Percentiles rank a stretch among this genome's conserved stretches.
Evolutionary conservation across 441 rosid species (phyloP).

Genomic region (Populus hybrid): DNA sequence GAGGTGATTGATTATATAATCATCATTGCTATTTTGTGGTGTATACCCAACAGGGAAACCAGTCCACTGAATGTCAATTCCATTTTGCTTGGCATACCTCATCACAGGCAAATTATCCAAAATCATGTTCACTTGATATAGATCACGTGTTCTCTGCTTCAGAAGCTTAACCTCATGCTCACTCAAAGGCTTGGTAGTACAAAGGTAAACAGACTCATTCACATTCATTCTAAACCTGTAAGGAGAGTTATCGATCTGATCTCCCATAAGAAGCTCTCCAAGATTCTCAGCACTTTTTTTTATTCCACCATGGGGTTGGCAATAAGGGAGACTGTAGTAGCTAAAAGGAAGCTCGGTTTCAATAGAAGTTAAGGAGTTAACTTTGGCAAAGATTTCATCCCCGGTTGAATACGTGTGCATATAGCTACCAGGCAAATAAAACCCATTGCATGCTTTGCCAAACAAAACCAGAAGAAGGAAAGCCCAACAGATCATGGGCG

Average conservation of each 20-base stretch:
- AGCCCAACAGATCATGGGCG: conserved; percentile 38
- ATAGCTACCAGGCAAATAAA: conserved; percentile 90
- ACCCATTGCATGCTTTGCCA: conserved; percentile 46
- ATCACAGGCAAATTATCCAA: conserved; percentile 90
- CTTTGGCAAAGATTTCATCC: conserved; percentile 57
- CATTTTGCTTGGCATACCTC: conserved; percentile 72
- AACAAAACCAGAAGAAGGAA: conserved; percentile 44
- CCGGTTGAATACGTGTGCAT: conserved; percentile 64
- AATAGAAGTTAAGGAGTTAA: conserved; percentile 88
- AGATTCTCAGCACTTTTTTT: conserved; percentile 94
- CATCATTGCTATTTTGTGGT: conserved; percentile 67
- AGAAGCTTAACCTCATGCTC: conserved; percentile 84
- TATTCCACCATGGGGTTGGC: conserved; percentile 57
- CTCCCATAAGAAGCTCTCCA: conserved; percentile 98
- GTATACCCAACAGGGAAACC: conserved; percentile 91
- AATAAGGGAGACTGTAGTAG: conserved; percentile 84
- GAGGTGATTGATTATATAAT: conserved; percentile 85
- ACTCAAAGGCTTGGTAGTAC: conserved; percentile 51
- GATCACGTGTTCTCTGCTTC: conserved; percentile 83
- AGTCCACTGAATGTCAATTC: conserved; percentile 81
- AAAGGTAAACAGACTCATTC: conserved; percentile 76
- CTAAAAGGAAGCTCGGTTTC: conserved; percentile 91
- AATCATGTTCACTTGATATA: conserved; percentile 92
- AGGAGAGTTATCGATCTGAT: conserved; percentile 88
- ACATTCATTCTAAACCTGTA: conserved; percentile 73